Conservation (phyloP, 2,329 filamentous ascomycete genomes). For the Cladosporium sp. region DNA sequence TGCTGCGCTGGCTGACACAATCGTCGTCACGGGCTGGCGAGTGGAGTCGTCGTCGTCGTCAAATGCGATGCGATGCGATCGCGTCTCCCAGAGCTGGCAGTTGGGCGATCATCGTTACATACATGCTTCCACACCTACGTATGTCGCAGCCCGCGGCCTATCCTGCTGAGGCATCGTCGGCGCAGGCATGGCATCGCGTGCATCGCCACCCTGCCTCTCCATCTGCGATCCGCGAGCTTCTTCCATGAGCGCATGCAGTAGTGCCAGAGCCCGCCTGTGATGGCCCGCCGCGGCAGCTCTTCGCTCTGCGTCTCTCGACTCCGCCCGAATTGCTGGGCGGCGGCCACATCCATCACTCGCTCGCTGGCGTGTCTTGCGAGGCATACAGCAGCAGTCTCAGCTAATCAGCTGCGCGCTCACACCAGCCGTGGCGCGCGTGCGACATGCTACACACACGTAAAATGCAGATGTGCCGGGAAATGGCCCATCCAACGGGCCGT, state of each 20-base stretch:
- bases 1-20: slow-evolving; percentile 1
- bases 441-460: not conserved
- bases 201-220: slow-evolving; percentile 5
- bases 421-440: slow-evolving; percentile 9
- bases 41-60: not conserved
- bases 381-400: not conserved
- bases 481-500: slow-evolving; percentile 3
- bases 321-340: not conserved
- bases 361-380: not conserved
- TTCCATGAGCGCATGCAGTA: not conserved
- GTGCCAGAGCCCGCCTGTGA: not conserved
- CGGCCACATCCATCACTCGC: not conserved
- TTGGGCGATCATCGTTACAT: slow-evolving; percentile 10
- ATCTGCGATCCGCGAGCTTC: slow-evolving; percentile 7
- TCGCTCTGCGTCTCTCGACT: not conserved
- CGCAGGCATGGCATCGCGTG: not conserved
- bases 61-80: not conserved
- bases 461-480: not conserved
- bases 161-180: not conserved
- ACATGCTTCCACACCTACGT: not conserved
- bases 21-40: not conserved
- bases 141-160: not conserved
- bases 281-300: not conserved
- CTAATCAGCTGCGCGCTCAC: slow-evolving; percentile 1
- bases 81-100: not conserved